Base-by-base conservation (phyloP, 495 filamentous ascomycete species). In the Neurospora sp. region DNA sequence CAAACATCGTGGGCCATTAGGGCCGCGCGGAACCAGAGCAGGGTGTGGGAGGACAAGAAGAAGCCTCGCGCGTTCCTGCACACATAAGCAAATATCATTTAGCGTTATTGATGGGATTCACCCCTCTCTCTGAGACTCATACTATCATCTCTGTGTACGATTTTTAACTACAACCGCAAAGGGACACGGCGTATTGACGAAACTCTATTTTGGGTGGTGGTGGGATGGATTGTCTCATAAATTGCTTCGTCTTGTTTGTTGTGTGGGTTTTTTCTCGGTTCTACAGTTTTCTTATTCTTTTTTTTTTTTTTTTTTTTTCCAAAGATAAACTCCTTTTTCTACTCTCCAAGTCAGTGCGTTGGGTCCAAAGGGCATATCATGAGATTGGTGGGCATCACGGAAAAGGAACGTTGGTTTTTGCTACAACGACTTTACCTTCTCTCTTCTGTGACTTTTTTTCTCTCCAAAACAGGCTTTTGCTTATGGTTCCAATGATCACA, bases 381-480 rank as follows among this genome's bases (percentile, higher is more conserved):
- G 27, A 61, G 5, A 61, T 61, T 61, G 53, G 22, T 17, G 53
- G 53, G 53, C 53, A 61, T 61, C 27, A 61, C 35, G 27, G 35
- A 31, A 61, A 61, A 35, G 31, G 20, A 37, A 41, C 41, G 70
- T 37, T 16, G 16, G 8, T 31, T 70, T 27, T 27, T 27, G 27
- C 27, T 27, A 27, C 27, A 27, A 27, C 27, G 27, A 27, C 27
- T 27, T 70, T 70, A 39, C 42, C 10, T 65, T 71, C 45, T 44
- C 38, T 69, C 61, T 37, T 74, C 70, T 53, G 20, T 72, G 41
- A 37, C 22, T 42, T 70, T 45, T 72, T 37, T 69, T 22, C 17
- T 35, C 22, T 42, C 65, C 37, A 68, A 31, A 35, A 68, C 65
- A 73, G 38, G 40, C 71, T 72, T 70, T 70, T 41, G 71, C 68